Percentiles rank a stretch among this genome's conserved stretches.
phyloP scores from a whole-genome alignment of 139 green algal species.

The Tetraselmis chui region DNA sequence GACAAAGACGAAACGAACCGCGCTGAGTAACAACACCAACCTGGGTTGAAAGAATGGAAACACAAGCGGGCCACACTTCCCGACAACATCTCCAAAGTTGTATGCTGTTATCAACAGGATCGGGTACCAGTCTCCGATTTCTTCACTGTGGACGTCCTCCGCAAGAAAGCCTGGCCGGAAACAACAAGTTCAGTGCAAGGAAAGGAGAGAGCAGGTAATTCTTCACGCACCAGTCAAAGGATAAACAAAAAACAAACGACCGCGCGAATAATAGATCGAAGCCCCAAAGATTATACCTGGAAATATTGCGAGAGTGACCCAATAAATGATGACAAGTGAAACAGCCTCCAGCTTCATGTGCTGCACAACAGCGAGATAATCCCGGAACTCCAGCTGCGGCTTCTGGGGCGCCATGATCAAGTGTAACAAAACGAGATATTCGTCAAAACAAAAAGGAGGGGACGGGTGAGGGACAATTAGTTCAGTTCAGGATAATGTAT shows the following conservation, averaged over 20 bases:
- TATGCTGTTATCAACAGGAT: constrained; percentile 69
- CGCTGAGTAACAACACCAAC: background rate
- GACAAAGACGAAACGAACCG: background rate
- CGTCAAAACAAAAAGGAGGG: no score
- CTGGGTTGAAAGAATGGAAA: constrained; percentile 17
- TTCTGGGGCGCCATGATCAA: background rate
- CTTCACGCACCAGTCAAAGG: background rate
- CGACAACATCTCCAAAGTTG: constrained; percentile 62
- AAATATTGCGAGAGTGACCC: constrained; percentile 81
- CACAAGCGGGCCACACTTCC: constrained; percentile 36
- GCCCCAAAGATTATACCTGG: constrained; percentile 49
- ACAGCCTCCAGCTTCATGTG: constrained; percentile 13
- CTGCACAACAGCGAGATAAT: constrained; percentile 1
- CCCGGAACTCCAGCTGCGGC: background rate
- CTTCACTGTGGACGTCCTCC: constrained; percentile 66
- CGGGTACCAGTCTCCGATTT: constrained; percentile 77
- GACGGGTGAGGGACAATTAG: no score
- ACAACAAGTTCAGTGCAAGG: no score
- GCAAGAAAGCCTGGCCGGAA: constrained; percentile 56
- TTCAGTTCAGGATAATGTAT: no score
- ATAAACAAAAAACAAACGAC: no score
- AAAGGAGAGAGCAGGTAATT: no score
- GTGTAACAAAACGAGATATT: no score
- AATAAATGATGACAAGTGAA: constrained; percentile 33
- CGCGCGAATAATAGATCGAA: no score